Conservation (phyloP, 106 monocot species). For the Triglochin maritima region DNA sequence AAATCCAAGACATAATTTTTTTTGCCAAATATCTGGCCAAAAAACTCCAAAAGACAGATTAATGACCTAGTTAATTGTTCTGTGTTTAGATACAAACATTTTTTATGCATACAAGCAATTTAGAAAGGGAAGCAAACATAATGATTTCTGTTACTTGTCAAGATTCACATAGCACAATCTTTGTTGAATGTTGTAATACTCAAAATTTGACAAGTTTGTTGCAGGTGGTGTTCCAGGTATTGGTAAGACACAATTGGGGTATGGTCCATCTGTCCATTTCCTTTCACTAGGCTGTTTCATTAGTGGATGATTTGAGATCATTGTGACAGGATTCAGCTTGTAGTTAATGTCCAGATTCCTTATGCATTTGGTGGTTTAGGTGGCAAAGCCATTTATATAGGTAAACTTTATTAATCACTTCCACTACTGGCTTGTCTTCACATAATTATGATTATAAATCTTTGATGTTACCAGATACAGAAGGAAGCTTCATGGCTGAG, state of each 20-base stretch:
- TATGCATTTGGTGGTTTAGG: conserved; percentile 65
- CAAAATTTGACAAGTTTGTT: conserved; percentile 12
- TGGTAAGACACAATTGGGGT: conserved; percentile 98
- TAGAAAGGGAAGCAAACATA: too few species aligned
- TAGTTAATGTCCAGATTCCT: conserved; percentile 92
- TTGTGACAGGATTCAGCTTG: conserved; percentile 81
- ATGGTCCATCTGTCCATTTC: conserved; percentile 14
- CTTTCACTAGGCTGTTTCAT: neutral
- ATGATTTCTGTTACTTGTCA: neutral
- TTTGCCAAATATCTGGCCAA: too few species aligned
- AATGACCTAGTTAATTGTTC: too few species aligned
- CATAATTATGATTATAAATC: neutral
- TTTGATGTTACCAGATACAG: conserved; percentile 52
- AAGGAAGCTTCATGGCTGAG: conserved; percentile 99
- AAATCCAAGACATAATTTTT: too few species aligned
- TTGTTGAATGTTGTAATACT: neutral
- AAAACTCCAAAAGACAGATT: too few species aligned
- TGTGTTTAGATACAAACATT: too few species aligned
- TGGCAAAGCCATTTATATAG: conserved; percentile 93
- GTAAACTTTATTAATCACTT: conserved; percentile 19
- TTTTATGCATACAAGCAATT: too few species aligned
- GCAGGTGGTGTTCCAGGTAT: conserved; percentile 98
- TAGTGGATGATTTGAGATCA: conserved; percentile 4
- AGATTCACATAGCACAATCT: neutral
- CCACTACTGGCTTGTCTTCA: neutral